phyloP scores from a whole-genome alignment of 164 flowering plant genomes.

The Berberis vulgaris region DNA sequence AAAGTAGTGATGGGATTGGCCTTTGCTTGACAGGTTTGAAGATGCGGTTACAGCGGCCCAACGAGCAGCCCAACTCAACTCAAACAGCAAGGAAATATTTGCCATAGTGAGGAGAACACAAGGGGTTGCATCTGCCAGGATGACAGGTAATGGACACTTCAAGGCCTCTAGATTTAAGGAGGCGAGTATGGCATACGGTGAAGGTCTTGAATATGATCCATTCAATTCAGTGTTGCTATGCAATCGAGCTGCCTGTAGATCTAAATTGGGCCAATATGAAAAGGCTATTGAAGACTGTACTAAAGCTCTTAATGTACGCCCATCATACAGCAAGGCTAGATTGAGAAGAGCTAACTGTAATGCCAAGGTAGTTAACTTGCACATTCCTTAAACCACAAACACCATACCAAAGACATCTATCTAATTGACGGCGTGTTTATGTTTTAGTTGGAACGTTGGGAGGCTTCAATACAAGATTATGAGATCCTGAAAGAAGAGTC shows the following conservation, averaged over 20 bases:
- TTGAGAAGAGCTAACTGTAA: conserved; percentile 67
- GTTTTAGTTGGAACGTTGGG: conserved; percentile 71
- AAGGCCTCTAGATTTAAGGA: conserved; percentile 53
- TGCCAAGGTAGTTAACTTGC: conserved; percentile 42
- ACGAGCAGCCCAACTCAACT: conserved; percentile 47
- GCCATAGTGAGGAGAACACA: conserved; percentile 28
- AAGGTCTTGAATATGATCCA: conserved; percentile 69
- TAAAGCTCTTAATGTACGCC: conserved; percentile 49
- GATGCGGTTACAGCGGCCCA: conserved; percentile 53
- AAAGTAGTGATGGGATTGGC: too few relatives aligned
- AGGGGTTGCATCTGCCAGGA: conserved; percentile 45
- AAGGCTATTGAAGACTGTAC: conserved; percentile 78
- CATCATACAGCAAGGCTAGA: conserved; percentile 75
- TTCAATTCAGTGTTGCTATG: conserved; percentile 68
- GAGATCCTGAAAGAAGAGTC: conserved; percentile 50
- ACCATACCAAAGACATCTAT: not conserved
- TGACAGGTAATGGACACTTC: conserved; percentile 61
- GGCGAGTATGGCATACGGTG: conserved; percentile 51
- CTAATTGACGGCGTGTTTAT: not conserved
- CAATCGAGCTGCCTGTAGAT: conserved; percentile 78
- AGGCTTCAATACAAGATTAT: conserved; percentile 64
- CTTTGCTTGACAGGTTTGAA: conserved; percentile 47
- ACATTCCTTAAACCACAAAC: not conserved
- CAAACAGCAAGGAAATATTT: conserved; percentile 38
- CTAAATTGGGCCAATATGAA: conserved; percentile 67